Evolutionary conservation across 2,329 filamentous ascomycete genomes (phyloP).

Genomic region (Curvularia eragrostidis): DNA sequence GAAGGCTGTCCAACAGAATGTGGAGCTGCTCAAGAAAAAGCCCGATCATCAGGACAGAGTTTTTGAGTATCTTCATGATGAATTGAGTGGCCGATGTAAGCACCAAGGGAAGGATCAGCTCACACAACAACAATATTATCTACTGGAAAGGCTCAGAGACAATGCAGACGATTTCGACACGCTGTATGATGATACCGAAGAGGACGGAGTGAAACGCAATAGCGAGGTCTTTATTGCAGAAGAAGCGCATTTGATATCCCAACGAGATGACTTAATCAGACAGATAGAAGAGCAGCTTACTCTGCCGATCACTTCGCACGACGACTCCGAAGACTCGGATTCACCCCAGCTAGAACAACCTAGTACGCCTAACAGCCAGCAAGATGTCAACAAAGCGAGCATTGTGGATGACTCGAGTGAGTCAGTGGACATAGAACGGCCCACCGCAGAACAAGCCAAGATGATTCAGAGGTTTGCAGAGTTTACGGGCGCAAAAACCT

Average conservation of each 20-base stretch:
- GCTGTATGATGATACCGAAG: not conserved
- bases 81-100: not conserved
- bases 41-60: not conserved
- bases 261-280: slow-evolving; percentile 2
- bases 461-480: not conserved
- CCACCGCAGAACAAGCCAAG: not conserved
- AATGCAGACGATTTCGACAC: not conserved
- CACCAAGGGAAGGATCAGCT: not conserved
- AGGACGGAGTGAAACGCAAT: not conserved
- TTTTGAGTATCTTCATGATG: slow-evolving; percentile 3
- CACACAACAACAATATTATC: slow-evolving; percentile 1
- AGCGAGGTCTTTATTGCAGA: too few species aligned
- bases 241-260: not conserved
- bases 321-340: not conserved
- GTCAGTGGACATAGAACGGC: not conserved
- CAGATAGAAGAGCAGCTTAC: slow-evolving; percentile 10
- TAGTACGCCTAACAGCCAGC: not conserved
- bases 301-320: not conserved
- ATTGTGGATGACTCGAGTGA: too few species aligned
- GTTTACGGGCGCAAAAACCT: not conserved
- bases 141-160: not conserved
- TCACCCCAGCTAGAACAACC: not conserved
- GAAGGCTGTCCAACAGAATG: slow-evolving; percentile 7
- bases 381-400: too few species aligned
- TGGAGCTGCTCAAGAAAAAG: slow-evolving; percentile 1